These are phyloP conservation scores for Blastobotrys mokoenaii DNA, from an alignment of 805 yeast species.

Conservation along the genomic window DNA sequence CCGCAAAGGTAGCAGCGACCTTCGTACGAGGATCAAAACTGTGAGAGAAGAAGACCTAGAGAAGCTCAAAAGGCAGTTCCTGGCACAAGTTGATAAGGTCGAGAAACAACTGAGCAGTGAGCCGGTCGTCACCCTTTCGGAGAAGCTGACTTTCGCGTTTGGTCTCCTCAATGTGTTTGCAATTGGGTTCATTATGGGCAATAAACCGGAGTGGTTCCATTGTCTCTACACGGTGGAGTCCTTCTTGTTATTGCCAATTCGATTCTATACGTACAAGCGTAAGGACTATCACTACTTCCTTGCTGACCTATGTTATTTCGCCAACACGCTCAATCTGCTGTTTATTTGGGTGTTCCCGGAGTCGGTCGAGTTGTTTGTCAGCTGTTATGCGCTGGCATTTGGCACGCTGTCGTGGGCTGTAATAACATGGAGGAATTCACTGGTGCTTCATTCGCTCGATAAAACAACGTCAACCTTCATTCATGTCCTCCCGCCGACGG, in stretches of 20 bases:
- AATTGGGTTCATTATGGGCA: constrained; percentile 71
- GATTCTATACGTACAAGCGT: constrained; percentile 76
- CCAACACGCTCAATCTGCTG: constrained; percentile 56
- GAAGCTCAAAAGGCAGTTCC: constrained; percentile 18
- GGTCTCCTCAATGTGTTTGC: constrained; percentile 61
- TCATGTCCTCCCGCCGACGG: constrained; percentile 83
- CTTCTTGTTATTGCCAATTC: constrained; percentile 64
- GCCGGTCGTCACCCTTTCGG: constrained; percentile 38
- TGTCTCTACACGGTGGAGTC: constrained; percentile 58
- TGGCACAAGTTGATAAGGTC: constrained; percentile 23
- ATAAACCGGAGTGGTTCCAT: constrained; percentile 70
- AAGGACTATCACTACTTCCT: constrained; percentile 73
- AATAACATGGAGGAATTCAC: constrained; percentile 89
- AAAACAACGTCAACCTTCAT: constrained; percentile 87
- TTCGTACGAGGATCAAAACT: constrained; percentile 9
- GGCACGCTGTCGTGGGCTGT: constrained; percentile 93
- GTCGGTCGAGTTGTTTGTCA: constrained; percentile 62
- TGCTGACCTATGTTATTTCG: constrained; percentile 92
- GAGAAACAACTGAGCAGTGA: constrained; percentile 22
- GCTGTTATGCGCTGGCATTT: constrained; percentile 78
- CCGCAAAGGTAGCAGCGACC: constrained; percentile 17
- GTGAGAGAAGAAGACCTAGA: constrained; percentile 26
- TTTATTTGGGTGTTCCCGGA: constrained; percentile 80
- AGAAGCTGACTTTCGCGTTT: constrained; percentile 72
- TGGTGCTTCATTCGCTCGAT: constrained; percentile 85